phyloP scores from a whole-genome alignment of 768 basidiomycete genomes.

The Boletus subcaerulescens region DNA sequence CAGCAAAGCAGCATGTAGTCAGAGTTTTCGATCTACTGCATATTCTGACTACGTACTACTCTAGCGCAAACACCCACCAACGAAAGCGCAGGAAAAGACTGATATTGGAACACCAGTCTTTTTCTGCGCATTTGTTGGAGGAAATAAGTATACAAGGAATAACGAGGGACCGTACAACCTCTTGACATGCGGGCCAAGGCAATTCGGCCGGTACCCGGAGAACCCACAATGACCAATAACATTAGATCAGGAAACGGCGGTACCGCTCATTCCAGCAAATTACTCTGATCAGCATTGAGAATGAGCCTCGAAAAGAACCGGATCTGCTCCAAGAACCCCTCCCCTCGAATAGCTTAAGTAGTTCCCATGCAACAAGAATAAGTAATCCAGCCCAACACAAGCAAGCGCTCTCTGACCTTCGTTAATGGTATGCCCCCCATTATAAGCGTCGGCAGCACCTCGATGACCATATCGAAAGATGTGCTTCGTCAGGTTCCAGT shows the following conservation, averaged over 20 bases:
- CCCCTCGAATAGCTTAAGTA: conserved; percentile 27
- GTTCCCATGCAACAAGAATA: conserved; percentile 11
- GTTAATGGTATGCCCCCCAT: conserved; percentile 30
- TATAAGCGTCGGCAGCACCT: conserved; percentile 33
- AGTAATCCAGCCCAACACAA: conserved; percentile 4
- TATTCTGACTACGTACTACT: no score
- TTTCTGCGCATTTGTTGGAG: no score
- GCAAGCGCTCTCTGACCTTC: conserved; percentile 19
- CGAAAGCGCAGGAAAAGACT: no score
- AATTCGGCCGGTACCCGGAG: no score
- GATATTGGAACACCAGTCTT: no score
- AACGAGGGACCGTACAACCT: no score
- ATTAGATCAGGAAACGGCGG: no score
- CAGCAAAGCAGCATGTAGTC: no score
- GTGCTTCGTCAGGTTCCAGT: conserved; percentile 45
- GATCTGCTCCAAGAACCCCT: conserved; percentile 30
- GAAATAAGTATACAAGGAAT: no score
- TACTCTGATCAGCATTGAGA: conserved; percentile 32
- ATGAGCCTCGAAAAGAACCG: conserved; percentile 33
- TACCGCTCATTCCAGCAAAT: conserved; percentile 15
- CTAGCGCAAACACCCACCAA: no score
- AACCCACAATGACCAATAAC: background rate
- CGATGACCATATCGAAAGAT: conserved; percentile 46
- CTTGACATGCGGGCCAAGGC: no score
- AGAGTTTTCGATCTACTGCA: no score